phyloP scores from a whole-genome alignment of 257 asterid genomes.

The Jasminum sambac region DNA sequence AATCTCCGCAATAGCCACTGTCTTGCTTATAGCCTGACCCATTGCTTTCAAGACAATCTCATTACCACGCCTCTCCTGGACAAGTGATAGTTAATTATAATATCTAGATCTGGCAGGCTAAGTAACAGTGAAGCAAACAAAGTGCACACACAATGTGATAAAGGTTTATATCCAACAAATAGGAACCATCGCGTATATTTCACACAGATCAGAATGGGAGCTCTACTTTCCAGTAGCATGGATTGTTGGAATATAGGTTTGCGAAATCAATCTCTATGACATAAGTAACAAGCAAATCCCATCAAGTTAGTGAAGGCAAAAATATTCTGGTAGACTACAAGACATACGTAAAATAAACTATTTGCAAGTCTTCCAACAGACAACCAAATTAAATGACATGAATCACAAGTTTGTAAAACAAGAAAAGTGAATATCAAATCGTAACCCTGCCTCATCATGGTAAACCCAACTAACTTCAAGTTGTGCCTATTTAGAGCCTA shows the following conservation, averaged over 20 bases:
- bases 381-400: neutral
- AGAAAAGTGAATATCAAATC: neutral
- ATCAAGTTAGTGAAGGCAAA: neutral
- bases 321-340: neutral
- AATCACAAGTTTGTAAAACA: neutral
- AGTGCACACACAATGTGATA: neutral
- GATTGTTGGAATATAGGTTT: neutral
- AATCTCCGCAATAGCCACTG: slow-evolving; percentile 57
- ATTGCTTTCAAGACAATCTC: slow-evolving; percentile 59
- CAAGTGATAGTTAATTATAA: neutral
- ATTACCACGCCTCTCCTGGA: slow-evolving; percentile 50
- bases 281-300: neutral
- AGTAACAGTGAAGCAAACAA: neutral
- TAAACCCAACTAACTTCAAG: neutral
- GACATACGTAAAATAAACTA: neutral
- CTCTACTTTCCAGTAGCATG: neutral
- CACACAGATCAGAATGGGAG: neutral
- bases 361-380: neutral
- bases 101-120: neutral
- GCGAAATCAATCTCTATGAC: neutral
- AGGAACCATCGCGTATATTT: neutral
- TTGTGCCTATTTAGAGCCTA: neutral
- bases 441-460: neutral
- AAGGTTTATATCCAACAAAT: neutral
- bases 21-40: slow-evolving; percentile 63